phyloP scores from a whole-genome alignment of 495 filamentous ascomycete species.

The Sabuloglossum arenarium region DNA sequence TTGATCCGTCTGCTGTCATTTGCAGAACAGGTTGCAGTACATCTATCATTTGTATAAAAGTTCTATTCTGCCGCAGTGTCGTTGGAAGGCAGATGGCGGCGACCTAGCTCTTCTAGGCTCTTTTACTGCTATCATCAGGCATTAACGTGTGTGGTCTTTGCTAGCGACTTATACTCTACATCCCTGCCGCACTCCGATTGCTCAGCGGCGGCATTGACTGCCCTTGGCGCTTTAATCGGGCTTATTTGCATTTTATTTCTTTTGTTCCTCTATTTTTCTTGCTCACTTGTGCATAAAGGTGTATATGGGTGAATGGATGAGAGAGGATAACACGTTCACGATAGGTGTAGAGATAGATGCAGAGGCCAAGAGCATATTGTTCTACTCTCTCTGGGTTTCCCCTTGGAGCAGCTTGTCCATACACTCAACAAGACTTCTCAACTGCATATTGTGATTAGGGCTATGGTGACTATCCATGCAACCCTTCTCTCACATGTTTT shows the following conservation, averaged over 20 bases:
- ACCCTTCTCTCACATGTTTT: too few species aligned
- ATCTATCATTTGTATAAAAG: slow-evolving; percentile 8
- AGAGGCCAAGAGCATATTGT: not conserved
- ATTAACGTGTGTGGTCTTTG: not conserved
- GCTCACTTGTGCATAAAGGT: not conserved
- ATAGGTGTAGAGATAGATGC: not conserved
- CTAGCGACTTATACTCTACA: not conserved
- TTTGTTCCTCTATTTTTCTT: not conserved
- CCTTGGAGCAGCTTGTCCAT: too few species aligned
- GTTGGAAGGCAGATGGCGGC: not conserved
- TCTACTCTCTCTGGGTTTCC: too few species aligned
- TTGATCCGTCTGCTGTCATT: not conserved
- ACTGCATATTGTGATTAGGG: too few species aligned
- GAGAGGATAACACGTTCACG: not conserved
- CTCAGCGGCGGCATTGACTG: not conserved
- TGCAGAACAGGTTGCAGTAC: not conserved
- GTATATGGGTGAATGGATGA: not conserved
- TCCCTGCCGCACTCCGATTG: not conserved
- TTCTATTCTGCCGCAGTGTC: not conserved
- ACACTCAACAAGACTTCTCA: not conserved
- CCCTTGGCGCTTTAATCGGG: not conserved
- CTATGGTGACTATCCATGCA: too few species aligned
- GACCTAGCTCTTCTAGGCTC: not conserved
- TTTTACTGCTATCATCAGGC: not conserved
- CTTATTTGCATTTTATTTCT: not conserved